These are phyloP conservation scores for Ceratobasidium theobromae DNA, from an alignment of 1,284 basidiomycete genomes.

Conservation along the genomic window DNA sequence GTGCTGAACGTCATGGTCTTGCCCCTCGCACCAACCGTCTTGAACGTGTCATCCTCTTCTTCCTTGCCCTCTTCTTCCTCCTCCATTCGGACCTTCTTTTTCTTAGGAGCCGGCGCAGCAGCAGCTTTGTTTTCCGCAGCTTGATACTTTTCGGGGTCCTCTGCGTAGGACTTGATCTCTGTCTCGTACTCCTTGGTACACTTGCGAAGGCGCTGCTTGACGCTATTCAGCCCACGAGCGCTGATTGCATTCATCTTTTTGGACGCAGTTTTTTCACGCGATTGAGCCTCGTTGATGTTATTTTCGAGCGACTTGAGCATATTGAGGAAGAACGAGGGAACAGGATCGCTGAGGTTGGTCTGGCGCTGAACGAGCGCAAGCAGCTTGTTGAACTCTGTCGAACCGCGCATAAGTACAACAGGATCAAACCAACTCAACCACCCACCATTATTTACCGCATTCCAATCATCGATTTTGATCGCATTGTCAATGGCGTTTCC, in stretches of 20 bases:
- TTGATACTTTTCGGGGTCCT: conserved; percentile 89
- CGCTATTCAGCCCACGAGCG: conserved; percentile 90
- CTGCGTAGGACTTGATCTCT: conserved; percentile 77
- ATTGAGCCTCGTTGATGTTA: conserved; percentile 70
- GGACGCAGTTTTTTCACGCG: conserved; percentile 74
- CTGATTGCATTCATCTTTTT: conserved; percentile 98
- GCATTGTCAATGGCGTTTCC: conserved; percentile 93
- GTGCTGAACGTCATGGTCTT: conserved; percentile 81
- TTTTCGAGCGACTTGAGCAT: conserved; percentile 77
- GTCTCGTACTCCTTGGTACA: conserved; percentile 85
- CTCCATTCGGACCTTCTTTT: conserved; percentile 47
- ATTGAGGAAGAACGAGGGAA: conserved; percentile 86
- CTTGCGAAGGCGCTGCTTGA: conserved; percentile 98
- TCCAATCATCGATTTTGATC: conserved; percentile 96
- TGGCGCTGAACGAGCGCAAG: conserved; percentile 87
- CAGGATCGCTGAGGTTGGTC: conserved; percentile 81
- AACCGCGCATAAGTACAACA: conserved; percentile 19
- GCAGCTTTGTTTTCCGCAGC: conserved; percentile 61
- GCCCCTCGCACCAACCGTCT: conserved; percentile 89
- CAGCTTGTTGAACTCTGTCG: conserved; percentile 93
- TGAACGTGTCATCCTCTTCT: conserved; percentile 73
- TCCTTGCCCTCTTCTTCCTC: conserved; percentile 48
- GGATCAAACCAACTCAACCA: conserved; percentile 16
- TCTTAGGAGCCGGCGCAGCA: conserved; percentile 49
- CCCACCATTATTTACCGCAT: conserved; percentile 82